These are phyloP conservation scores for Salvia sclarea DNA, from an alignment of 305 asterid species.

Conservation along the genomic window DNA sequence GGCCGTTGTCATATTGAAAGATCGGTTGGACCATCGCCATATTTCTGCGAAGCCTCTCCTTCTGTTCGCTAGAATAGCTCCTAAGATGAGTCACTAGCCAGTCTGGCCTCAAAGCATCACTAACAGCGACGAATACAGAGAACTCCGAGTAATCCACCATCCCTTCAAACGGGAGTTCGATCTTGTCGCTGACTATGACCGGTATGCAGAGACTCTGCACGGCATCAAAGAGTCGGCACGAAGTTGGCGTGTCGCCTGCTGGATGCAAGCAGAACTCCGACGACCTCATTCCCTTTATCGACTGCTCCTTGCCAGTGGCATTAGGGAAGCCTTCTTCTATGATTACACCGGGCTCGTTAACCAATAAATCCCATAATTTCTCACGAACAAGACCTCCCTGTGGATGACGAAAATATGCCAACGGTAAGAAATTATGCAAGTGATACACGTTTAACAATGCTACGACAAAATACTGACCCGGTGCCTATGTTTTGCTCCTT, in stretches of 20 bases:
- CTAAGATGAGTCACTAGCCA: constrained; percentile 77
- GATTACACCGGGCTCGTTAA: constrained; percentile 59
- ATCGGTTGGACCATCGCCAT: constrained; percentile 65
- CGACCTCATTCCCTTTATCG: constrained; percentile 88
- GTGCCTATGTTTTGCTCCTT: constrained; percentile 96
- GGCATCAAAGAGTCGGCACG: constrained; percentile 94
- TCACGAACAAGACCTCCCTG: constrained; percentile 91
- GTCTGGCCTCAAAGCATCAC: constrained; percentile 71
- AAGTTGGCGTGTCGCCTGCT: constrained; percentile 95
- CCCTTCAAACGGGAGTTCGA: constrained; percentile 98
- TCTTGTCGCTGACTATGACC: constrained; percentile 75
- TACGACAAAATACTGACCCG: constrained; percentile 56
- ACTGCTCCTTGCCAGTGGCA: constrained; percentile 87
- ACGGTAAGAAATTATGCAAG: neutral
- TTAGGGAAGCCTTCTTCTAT: constrained; percentile 97
- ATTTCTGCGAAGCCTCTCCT: constrained; percentile 53
- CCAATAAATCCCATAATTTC: constrained; percentile 79
- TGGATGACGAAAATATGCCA: neutral
- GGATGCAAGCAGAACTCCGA: constrained; percentile 97
- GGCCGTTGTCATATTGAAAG: constrained; percentile 65
- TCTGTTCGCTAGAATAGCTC: constrained; percentile 56
- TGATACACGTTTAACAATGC: neutral
- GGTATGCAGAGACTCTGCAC: constrained; percentile 94
- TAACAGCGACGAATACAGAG: constrained; percentile 69
- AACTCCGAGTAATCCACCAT: constrained; percentile 74